These are phyloP conservation scores for Marchantia paleacea DNA, from an alignment of 225 moss, liverwort and hornwort species.

Conservation along the genomic window DNA sequence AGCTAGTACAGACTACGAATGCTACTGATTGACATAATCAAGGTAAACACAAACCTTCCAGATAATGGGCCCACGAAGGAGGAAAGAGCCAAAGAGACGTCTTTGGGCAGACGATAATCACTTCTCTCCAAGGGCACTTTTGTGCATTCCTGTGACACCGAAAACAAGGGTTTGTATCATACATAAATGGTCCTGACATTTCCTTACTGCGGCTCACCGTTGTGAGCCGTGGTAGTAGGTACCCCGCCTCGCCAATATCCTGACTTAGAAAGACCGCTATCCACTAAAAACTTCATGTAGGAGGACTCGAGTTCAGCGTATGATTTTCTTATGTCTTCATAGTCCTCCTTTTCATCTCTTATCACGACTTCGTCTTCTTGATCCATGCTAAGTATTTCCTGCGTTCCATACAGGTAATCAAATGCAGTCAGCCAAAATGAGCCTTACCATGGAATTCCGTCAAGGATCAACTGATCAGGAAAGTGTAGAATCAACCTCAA, in stretches of 20 bases:
- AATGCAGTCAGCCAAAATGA: not conserved
- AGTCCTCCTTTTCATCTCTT: constrained; percentile 62
- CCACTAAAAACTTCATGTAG: constrained; percentile 76
- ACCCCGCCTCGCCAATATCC: constrained; percentile 92
- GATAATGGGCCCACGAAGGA: too few species aligned
- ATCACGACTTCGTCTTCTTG: constrained; percentile 55
- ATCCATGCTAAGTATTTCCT: constrained; percentile 53
- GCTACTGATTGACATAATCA: not conserved
- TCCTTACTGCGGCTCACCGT: constrained; percentile 33
- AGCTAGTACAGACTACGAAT: not conserved
- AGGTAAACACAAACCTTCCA: not conserved
- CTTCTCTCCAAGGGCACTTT: not conserved
- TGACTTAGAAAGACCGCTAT: constrained; percentile 86
- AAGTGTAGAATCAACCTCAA: too few species aligned
- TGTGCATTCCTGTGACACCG: not conserved
- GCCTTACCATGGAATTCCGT: too few species aligned
- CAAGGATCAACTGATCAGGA: too few species aligned
- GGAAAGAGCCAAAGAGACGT: too few species aligned
- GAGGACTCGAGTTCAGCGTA: constrained; percentile 88
- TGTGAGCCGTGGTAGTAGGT: constrained; percentile 44
- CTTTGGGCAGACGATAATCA: not conserved
- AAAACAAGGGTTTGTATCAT: constrained; percentile 10
- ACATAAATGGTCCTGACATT: constrained; percentile 11
- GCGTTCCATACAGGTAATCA: constrained; percentile 12
- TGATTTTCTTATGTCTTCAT: constrained; percentile 76